Base-by-base conservation (phyloP, 2,329 filamentous ascomycete species). In the Juglanconis oblonga region DNA sequence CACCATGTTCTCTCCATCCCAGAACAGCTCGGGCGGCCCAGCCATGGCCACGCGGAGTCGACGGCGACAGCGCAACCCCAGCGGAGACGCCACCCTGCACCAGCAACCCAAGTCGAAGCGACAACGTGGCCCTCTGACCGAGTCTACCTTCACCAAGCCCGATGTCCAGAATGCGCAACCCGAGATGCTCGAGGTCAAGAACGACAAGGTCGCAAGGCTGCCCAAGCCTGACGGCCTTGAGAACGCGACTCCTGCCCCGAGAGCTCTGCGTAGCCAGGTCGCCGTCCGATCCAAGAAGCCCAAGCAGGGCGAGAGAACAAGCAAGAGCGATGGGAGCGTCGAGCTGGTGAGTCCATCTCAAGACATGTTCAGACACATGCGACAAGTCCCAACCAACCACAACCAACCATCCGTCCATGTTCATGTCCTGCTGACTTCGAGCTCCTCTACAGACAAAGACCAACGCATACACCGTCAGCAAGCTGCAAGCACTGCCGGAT, bases 381-480 rank as follows among this genome's bases (percentile, higher is more conserved):
- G 45, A 48, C 29, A 31, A 47, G 17, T 10, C 13, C 9, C 17
- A 31, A 24, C 45, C 11, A 4, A 4, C 24, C 45, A 10, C 29
- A 17, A 11, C 9, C 45, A 5, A n/a, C 11, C 11, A 3, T 29
- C n/a, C n/a, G n/a, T 54, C 11, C 33, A 52, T 38, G 31, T 49
- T 32, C 10, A 10, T 29, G 29, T 31, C 40, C 14, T 40, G 49
- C 66, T 70, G 57, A 69, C 67, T 57, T 53, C 56, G 67, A 63
- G 62, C 63, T 40, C n/a, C 56, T 55, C 64, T 10, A 54, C 62
- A 96, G 90, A 91, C 91, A 44, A 91, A 87, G 70, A 97, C 91
- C 69, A 87, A 88, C 71, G 90, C 91, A 64, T 97, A 95, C 72
- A 89, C 85, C 48, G 90, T 96, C 64, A 91, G 89, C 74, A 92